Base-by-base conservation (phyloP, 257 asterid species). In the Sherardia arvensis region DNA sequence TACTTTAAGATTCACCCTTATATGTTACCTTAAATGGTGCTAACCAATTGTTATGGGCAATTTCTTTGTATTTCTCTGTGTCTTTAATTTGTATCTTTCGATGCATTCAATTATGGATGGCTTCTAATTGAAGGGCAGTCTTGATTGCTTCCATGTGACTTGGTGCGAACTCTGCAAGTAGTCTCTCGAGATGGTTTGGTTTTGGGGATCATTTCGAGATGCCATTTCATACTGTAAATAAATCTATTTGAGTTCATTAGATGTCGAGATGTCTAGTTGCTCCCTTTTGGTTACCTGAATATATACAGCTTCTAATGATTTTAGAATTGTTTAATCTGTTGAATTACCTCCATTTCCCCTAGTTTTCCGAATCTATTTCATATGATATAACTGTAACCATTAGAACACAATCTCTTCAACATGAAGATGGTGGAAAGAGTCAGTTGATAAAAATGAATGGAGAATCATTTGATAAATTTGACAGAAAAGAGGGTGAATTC, bases 401-500 rank as follows among this genome's bases (percentile, higher is more conserved):
- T 76, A 85, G 72, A 73, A 73, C 75, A 77, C 80, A 57, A 57
- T 71, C 88, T 61, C 78, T 79, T 73, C 61, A 66, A 8, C 77
- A 33, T 74, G 95, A 71, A 60, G 77, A 80, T 53, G 80, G 66
- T 40, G 90, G n/a, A n/a, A n/a, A n/a, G 83, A 59, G 76, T 66
- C 61, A 74, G 76, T 10, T 73, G 68, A 21, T 69, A 67, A 77
- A 75, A 65, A 82, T 68, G 72, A 81, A 78, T 63, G 72, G 69
- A 48, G 87, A 76, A 69, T 71, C 71, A 53, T 66, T 78, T 69
- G 88, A 78, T 61, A 67, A 79, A 57, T 78, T 79, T 62, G 98
- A 85, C 33, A 83, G 70, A 65, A 95, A 86, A 76, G 98, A 83
- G 66, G 90, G 87, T n/a, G 94, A 82, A 77, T 89, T 81, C 68